phyloP scores from a whole-genome alignment of 495 filamentous ascomycete species.

The Pseudoneurospora amorphoporcata region DNA sequence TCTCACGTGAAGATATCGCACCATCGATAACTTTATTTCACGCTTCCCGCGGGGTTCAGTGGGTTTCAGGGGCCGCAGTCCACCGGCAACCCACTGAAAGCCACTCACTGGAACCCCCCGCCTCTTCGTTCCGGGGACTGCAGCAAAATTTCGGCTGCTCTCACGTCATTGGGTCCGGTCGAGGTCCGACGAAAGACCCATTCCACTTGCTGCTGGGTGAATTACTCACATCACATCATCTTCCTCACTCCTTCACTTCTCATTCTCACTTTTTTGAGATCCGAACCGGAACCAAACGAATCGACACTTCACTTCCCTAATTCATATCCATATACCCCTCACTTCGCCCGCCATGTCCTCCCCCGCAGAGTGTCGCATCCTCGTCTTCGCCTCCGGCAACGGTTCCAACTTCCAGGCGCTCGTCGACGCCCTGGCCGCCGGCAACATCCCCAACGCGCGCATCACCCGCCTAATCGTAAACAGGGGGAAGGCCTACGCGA shows the following conservation, averaged over 20 bases:
- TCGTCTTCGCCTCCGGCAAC: conserved; percentile 51
- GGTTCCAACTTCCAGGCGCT: conserved; percentile 88
- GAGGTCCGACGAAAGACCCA: no score
- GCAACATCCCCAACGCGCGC: conserved; percentile 44
- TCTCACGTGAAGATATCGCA: not conserved
- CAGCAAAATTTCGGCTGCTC: not conserved
- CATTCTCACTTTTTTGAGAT: not conserved
- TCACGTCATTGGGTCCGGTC: not conserved
- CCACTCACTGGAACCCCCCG: not conserved
- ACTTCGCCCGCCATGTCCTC: not conserved
- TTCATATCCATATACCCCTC: no score
- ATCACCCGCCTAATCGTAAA: conserved; percentile 79
- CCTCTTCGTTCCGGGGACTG: not conserved
- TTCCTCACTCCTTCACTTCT: not conserved
- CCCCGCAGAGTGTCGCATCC: conserved; percentile 21
- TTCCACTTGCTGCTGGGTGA: no score
- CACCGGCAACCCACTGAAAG: not conserved
- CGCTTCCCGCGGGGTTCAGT: not conserved
- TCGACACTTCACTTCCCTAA: no score
- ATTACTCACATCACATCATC: not conserved
- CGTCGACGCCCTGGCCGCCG: conserved; percentile 57
- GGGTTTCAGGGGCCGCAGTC: not conserved
- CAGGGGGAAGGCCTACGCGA: conserved; percentile 67
- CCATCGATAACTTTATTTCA: not conserved
- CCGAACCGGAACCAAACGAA: no score